phyloP scores from a whole-genome alignment of 495 filamentous ascomycete species.

The Xylaria curta region DNA sequence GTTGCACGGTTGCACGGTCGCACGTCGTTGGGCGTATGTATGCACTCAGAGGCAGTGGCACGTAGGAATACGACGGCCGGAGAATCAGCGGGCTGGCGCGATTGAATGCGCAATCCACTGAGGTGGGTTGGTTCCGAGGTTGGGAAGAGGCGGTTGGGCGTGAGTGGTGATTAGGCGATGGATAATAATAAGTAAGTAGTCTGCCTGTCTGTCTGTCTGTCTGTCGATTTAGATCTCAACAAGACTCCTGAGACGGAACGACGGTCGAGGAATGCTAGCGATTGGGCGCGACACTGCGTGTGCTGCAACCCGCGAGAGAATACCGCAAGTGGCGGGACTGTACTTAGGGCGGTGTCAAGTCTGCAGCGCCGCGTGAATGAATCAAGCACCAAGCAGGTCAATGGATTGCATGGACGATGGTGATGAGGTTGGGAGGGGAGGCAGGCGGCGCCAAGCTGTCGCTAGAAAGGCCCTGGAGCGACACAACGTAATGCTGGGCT shows the following conservation, averaged over 20 bases:
- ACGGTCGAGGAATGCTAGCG: background rate
- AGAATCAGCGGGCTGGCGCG: slow-evolving; percentile 9
- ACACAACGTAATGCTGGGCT: slow-evolving; percentile 30
- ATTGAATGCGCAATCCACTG: slow-evolving; percentile 24
- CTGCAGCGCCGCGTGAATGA: slow-evolving; percentile 9
- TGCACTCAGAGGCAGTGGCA: background rate
- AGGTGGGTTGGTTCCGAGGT: slow-evolving; percentile 8
- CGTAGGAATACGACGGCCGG: background rate
- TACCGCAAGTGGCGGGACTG: background rate
- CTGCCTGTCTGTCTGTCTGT: too few relatives aligned
- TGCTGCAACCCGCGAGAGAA: background rate
- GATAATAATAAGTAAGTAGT: background rate
- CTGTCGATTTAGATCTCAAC: background rate
- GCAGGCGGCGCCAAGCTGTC: slow-evolving; percentile 23
- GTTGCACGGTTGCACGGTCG: slow-evolving; percentile 20
- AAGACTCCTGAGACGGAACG: background rate
- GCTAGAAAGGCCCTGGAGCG: slow-evolving; percentile 1
- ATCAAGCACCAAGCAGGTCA: background rate
- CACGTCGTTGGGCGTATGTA: slow-evolving; percentile 16
- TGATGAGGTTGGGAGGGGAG: slow-evolving; percentile 30
- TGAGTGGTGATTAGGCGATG: slow-evolving; percentile 18
- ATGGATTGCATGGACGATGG: slow-evolving; percentile 18
- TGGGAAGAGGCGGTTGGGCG: slow-evolving; percentile 20
- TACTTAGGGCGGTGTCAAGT: slow-evolving; percentile 1
- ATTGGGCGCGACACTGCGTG: background rate